Percentiles rank a stretch among this genome's conserved stretches.
Evolutionary conservation across 805 yeast genomes (phyloP).

Genomic region (Suhomyces emberorum): DNA sequence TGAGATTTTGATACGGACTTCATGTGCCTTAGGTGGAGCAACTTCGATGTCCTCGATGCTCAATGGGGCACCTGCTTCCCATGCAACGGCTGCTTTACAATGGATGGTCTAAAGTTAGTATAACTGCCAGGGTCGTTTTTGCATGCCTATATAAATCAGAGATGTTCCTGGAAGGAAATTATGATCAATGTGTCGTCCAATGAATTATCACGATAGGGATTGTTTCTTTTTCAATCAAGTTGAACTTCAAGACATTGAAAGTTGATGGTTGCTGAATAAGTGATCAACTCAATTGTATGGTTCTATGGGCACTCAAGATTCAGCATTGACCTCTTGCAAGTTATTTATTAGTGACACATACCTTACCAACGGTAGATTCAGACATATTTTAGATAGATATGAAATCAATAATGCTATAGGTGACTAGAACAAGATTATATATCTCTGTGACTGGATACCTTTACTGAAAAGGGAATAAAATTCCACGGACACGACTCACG

Average conservation of each 20-base stretch:
- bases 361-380: conserved; percentile 26
- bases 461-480: background rate
- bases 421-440: no score
- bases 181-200: no score
- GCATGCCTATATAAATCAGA: background rate
- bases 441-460: background rate
- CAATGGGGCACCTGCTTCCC: conserved; percentile 88
- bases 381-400: conserved; percentile 6
- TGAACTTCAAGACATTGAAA: no score
- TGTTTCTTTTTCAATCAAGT: no score
- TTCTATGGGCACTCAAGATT: no score
- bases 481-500: conserved; percentile 3
- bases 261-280: no score
- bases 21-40: conserved; percentile 93
- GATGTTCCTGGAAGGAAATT: background rate
- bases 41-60: conserved; percentile 85
- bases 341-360: no score
- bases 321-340: no score
- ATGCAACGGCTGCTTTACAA: conserved; percentile 96
- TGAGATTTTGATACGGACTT: conserved; percentile 84
- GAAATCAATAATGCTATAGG: no score
- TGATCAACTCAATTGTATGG: no score
- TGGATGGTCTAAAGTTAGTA: conserved; percentile 52
- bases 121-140: conserved; percentile 3
- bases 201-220: no score